Base-by-base conservation (phyloP, 1,284 basidiomycete genomes). In the Rhizoctonia solani region DNA sequence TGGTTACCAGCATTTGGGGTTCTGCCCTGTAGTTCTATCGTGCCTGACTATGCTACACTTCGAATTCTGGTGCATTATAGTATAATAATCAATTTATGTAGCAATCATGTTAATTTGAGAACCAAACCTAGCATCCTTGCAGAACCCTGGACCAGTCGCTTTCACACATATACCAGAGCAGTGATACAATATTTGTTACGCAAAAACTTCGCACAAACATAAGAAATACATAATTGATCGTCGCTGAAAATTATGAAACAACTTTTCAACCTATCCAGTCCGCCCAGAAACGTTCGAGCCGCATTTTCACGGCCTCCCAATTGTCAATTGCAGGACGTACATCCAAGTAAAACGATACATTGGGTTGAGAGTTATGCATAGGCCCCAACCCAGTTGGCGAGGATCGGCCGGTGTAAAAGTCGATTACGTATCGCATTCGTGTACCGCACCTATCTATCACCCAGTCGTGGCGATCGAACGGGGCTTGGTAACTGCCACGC, bases 391-490 rank as follows among this genome's bases (percentile, higher is more conserved):
- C 54, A 13, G 32, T 54, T 27, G 70, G 55, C 11, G 80, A 49
- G 1, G 79, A 77, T 30, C 84, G 87, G n/a, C 97, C 96, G 0
- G 93, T 91, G 81, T 99, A 99, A 76, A 98, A 99, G 78, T 99
- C 96, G 72, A 99, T 98, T 67, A 99, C 88, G 79, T 99, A 99
- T 70, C 96, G 88, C 74, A 95, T 82, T 65, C 87, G 87, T 1
- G 85, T 85, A 1, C 95, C 95, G 74, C 93, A 95, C 30, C 97
- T 87, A 76, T 98, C 94, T 47, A 99, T 87, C 47, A 93, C 79
- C 97, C 96, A 99, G 77, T 99, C 96, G 72, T 99, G 96, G 66
- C 97, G 83, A 77, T 99, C 97, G 76, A 99, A 99, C 0, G 96
- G 96, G 11, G 91, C 83, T 42, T 92, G 84, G 77, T 98, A 99